phyloP scores from a whole-genome alignment of 2,329 filamentous ascomycete genomes.

The Claviceps spartinae region DNA sequence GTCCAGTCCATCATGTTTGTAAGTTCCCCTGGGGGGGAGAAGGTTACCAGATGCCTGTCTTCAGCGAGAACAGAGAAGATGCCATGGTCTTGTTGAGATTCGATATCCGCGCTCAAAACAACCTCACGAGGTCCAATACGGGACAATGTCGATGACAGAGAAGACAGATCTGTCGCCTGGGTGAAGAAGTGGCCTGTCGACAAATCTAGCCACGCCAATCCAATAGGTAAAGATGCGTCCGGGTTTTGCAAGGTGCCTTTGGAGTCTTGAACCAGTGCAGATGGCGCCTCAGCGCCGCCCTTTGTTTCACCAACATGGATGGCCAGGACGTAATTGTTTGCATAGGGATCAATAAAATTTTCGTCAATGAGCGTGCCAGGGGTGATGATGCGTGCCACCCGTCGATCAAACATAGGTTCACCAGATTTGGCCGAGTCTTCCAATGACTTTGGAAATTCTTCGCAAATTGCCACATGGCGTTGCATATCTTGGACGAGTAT shows the following conservation, averaged over 20 bases:
- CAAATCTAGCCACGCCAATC: slow-evolving; percentile 85
- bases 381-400: slow-evolving; percentile 76
- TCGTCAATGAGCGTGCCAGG: slow-evolving; percentile 95
- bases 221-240: slow-evolving; percentile 32
- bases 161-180: slow-evolving; percentile 55
- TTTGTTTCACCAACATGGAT: slow-evolving; percentile 40
- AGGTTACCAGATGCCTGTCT: slow-evolving; percentile 65
- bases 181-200: slow-evolving; percentile 93
- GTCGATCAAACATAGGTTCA: slow-evolving; percentile 71
- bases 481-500: slow-evolving; percentile 81
- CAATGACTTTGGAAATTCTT: slow-evolving; percentile 71
- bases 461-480: slow-evolving; percentile 84
- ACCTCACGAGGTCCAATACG: slow-evolving; percentile 77
- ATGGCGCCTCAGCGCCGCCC: no score
- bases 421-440: slow-evolving; percentile 59
- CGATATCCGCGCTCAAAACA: slow-evolving; percentile 54
- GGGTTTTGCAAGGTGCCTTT: slow-evolving; percentile 4
- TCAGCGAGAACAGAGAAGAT: slow-evolving; percentile 58
- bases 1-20: slow-evolving; percentile 52
- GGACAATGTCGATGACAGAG: slow-evolving; percentile 67
- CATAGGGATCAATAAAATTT: slow-evolving; percentile 87
- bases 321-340: slow-evolving; percentile 84
- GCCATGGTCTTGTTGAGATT: slow-evolving; percentile 42
- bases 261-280: not conserved
- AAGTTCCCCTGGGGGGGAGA: slow-evolving; percentile 38